phyloP scores from a whole-genome alignment of 1,284 basidiomycete genomes.

The Microbotryum scabiosae region DNA sequence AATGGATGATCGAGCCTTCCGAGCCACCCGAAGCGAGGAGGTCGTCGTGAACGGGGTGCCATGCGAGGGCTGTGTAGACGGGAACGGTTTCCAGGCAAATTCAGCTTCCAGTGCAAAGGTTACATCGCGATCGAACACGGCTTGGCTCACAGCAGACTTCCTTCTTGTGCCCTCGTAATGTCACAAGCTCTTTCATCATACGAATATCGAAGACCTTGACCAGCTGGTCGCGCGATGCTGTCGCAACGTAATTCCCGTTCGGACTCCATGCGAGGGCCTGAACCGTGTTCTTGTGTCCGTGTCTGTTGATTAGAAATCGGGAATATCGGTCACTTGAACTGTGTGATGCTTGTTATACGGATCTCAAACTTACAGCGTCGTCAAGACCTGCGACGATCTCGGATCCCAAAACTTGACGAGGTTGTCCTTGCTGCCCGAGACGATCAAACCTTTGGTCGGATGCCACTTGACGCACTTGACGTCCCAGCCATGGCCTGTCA shows the following conservation, averaged over 20 bases:
- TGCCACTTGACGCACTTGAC: slow-evolving; percentile 99
- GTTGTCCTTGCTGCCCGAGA: slow-evolving; percentile 93
- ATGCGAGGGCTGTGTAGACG: slow-evolving; percentile 60
- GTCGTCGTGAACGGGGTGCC: slow-evolving; percentile 85
- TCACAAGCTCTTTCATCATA: slow-evolving; percentile 86
- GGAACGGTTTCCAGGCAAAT: not conserved
- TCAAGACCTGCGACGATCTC: slow-evolving; percentile 72
- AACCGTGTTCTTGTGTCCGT: slow-evolving; percentile 94
- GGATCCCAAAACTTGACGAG: slow-evolving; percentile 99
- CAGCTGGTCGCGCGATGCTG: slow-evolving; percentile 86
- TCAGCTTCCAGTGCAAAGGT: slow-evolving; percentile 1
- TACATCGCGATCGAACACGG: not conserved
- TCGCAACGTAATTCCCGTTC: slow-evolving; percentile 85
- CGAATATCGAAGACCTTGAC: slow-evolving; percentile 97
- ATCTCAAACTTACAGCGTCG: slow-evolving; percentile 58
- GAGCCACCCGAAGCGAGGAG: slow-evolving; percentile 87
- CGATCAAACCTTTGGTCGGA: slow-evolving; percentile 85
- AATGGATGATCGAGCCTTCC: slow-evolving; percentile 85
- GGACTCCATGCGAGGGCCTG: slow-evolving; percentile 88
- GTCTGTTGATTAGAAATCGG: slow-evolving; percentile 46
- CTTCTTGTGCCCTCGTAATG: slow-evolving; percentile 90
- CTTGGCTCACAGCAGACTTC: slow-evolving; percentile 85
- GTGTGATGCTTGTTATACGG: no score
- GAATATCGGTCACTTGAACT: not conserved
- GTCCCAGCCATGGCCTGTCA: slow-evolving; percentile 93